phyloP scores from a whole-genome alignment of 1,284 basidiomycete genomes.

The Microbotryum scabiosae region DNA sequence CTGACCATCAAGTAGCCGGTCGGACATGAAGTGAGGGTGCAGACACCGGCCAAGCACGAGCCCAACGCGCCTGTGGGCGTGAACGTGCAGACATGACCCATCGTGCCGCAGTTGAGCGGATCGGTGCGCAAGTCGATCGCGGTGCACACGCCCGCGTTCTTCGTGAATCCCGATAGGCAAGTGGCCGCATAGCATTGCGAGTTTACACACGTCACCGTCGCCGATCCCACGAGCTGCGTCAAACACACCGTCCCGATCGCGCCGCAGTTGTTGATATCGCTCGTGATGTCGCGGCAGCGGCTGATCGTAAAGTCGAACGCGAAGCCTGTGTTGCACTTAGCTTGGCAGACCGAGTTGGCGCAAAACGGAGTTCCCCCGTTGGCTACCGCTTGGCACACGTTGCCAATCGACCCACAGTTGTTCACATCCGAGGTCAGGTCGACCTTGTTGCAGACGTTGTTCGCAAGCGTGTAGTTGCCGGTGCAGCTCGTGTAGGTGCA shows the following conservation, averaged over 20 bases:
- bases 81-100: slow-evolving; percentile 6
- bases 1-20: slow-evolving; percentile 9
- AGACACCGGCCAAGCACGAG: slow-evolving; percentile 3
- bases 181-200: slow-evolving; percentile 1
- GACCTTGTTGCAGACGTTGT: slow-evolving; percentile 1
- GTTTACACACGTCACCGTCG: not conserved
- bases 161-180: slow-evolving; percentile 9
- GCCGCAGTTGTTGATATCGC: slow-evolving; percentile 23
- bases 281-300: slow-evolving; percentile 8
- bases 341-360: slow-evolving; percentile 12
- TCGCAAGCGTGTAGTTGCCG: not conserved
- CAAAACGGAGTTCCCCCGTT: slow-evolving; percentile 23
- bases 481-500: slow-evolving; percentile 4
- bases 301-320: slow-evolving; percentile 8
- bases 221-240: not conserved
- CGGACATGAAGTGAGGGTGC: slow-evolving; percentile 6
- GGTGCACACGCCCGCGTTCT: slow-evolving; percentile 4
- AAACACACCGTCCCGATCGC: slow-evolving; percentile 14
- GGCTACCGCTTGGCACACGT: slow-evolving; percentile 11
- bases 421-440: not conserved
- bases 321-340: slow-evolving; percentile 22
- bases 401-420: slow-evolving; percentile 20
- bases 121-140: not conserved
- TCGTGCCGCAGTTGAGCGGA: slow-evolving; percentile 3
- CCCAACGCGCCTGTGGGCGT: slow-evolving; percentile 1